These are phyloP conservation scores for Boletus patriciae DNA, from an alignment of 768 basidiomycete species.

Conservation along the genomic window DNA sequence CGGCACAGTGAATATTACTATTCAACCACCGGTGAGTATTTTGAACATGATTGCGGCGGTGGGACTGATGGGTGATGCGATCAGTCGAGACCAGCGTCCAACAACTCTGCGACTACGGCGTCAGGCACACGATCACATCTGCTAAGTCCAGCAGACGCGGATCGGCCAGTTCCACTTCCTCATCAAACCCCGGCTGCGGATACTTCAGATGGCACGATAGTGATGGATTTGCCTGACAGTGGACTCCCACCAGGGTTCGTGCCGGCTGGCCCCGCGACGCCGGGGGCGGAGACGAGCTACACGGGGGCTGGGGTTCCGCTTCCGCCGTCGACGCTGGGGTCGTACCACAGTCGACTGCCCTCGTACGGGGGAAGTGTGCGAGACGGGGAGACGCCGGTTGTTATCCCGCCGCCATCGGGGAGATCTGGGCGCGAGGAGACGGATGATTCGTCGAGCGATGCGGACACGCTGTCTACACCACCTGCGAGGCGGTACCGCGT, in stretches of 20 bases:
- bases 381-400: slow-evolving; percentile 13
- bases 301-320: slow-evolving; percentile 33
- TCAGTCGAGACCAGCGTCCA: slow-evolving; percentile 43
- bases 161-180: slow-evolving; percentile 37
- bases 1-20: slow-evolving; percentile 33
- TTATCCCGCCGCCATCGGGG: slow-evolving; percentile 32
- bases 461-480: slow-evolving; percentile 39
- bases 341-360: slow-evolving; percentile 27
- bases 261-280: slow-evolving; percentile 25
- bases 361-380: slow-evolving; percentile 13
- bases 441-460: slow-evolving; percentile 34
- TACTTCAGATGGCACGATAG: slow-evolving; percentile 12
- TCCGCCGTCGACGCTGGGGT: slow-evolving; percentile 29
- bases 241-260: slow-evolving; percentile 41
- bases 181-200: slow-evolving; percentile 7
- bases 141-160: slow-evolving; percentile 43
- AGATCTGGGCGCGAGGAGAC: slow-evolving; percentile 20
- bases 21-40: slow-evolving; percentile 33
- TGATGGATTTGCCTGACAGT: slow-evolving; percentile 28
- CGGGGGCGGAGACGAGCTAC: slow-evolving; percentile 18
- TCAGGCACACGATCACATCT: slow-evolving; percentile 29
- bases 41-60: background rate
- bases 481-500: slow-evolving; percentile 19
- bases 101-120: slow-evolving; percentile 29
- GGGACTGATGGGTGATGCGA: slow-evolving; percentile 12